Base-by-base conservation (phyloP, 805 yeast genomes). In the Wickerhamomyces alni region DNA sequence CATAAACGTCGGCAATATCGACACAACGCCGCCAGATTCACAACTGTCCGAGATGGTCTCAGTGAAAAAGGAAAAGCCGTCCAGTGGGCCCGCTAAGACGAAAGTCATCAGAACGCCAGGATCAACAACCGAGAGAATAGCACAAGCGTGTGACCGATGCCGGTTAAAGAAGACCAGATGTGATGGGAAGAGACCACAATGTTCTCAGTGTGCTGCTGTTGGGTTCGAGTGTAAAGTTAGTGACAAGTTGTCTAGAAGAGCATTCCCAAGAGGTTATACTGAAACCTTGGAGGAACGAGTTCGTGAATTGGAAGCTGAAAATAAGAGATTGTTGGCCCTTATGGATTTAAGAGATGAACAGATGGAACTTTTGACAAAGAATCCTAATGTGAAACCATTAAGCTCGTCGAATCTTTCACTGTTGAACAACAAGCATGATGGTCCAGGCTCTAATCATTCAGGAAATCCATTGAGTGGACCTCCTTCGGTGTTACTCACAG, bases 81-180 rank as follows among this genome's bases (percentile, higher is more conserved):
- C 34, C 5, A 22, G 40, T 22, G 39, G 35, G 22, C 37, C 42
- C 4, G 29, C 38, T 5, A 36, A 36, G 16, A 46, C 52, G 11
- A 78, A 76, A 48, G 73, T 75, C 30, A 86, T 85, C 41, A 73
- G 74, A 46, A 74, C 86, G 2, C 86, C 86, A 2, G 89, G 91
- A 2, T 65, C 78, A 12, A 68, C 73, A 21, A 67, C 74, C 1
- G 81, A 77, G 42, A 63, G 96, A 41, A 84, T 85, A 3, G 89
- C 95, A 0, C 96, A 87, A 56, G 95, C 95, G 0, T 87, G 96
- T 60, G 96, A 87, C 57, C 64, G 97, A 37, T 88, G 96, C 55
- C 66, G 96, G 37, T 76, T 85, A 36, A 85, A 84, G 54, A 85
- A 85, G 59, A 79, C 82, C 11, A 74, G 80, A 42, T 84, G 94